Percentiles rank a stretch among this genome's conserved stretches.
These are phyloP conservation scores for Ophiostoma quercus DNA, from an alignment of 2,329 filamentous ascomycete species.

Conservation along the genomic window DNA sequence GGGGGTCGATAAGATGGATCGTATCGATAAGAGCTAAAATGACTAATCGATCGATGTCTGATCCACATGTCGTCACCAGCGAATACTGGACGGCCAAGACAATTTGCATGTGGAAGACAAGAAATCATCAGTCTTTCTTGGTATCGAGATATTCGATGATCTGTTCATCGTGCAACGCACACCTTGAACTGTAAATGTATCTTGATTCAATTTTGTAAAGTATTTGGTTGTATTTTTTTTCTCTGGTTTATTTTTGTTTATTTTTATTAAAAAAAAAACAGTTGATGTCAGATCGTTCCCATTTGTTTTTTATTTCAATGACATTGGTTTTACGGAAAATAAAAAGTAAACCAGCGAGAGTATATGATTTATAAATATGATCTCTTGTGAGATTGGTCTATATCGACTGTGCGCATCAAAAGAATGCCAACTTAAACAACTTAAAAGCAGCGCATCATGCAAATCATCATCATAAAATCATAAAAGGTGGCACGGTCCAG, in stretches of 20 bases:
- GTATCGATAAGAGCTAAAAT: constrained; percentile 10
- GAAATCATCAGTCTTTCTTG: not conserved
- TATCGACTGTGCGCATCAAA: not conserved
- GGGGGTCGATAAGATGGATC: not conserved
- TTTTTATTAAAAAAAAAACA: too few species aligned
- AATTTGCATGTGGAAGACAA: not conserved
- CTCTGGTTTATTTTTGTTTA: too few species aligned
- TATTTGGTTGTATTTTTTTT: too few species aligned
- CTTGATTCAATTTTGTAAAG: too few species aligned
- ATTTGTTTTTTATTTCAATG: too few species aligned
- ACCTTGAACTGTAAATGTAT: too few species aligned
- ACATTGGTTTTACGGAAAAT: too few species aligned
- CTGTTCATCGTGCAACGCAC: too few species aligned
- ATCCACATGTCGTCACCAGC: constrained; percentile 1
- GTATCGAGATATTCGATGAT: too few species aligned
- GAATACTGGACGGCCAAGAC: not conserved
- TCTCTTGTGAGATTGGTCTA: not conserved
- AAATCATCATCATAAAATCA: constrained; percentile 2
- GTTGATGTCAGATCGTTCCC: too few species aligned
- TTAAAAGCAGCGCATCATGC: not conserved
- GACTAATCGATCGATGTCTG: not conserved
- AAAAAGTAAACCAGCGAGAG: too few species aligned
- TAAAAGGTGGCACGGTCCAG: not conserved
- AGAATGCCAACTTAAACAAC: not conserved
- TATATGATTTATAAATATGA: not conserved